Evolutionary conservation across 2,329 filamentous ascomycete genomes (phyloP).

Genomic region (Ophiognomonia clavigignenti-juglandacearum): DNA sequence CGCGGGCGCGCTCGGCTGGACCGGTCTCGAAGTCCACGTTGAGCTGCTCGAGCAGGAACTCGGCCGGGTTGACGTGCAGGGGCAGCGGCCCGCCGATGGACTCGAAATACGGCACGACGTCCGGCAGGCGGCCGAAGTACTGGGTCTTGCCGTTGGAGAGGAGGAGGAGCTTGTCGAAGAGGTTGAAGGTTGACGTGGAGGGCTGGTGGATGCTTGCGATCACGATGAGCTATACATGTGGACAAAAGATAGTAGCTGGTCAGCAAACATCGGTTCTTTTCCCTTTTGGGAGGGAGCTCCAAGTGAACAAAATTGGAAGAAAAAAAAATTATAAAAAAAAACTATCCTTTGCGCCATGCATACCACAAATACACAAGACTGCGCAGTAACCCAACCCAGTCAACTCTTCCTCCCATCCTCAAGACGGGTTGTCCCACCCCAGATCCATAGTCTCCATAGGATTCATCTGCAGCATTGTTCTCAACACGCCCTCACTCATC

Average conservation of each 20-base stretch:
- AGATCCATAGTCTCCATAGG: slow-evolving; percentile 57
- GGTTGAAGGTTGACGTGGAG: slow-evolving; percentile 70
- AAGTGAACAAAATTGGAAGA: no score
- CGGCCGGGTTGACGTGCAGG: slow-evolving; percentile 70
- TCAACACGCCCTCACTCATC: slow-evolving; percentile 52
- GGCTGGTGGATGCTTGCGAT: slow-evolving; percentile 84
- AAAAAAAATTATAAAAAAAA: no score
- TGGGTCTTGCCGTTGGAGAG: slow-evolving; percentile 66
- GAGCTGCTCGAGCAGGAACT: slow-evolving; percentile 72
- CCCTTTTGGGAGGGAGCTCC: no score
- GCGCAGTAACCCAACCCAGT: neutral
- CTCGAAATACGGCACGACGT: slow-evolving; percentile 59
- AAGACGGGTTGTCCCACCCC: slow-evolving; percentile 36
- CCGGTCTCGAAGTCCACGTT: slow-evolving; percentile 74
- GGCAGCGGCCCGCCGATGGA: slow-evolving; percentile 59
- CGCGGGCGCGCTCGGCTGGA: slow-evolving; percentile 40
- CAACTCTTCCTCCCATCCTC: no score
- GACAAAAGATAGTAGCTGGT: no score
- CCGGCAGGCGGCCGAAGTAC: slow-evolving; percentile 61
- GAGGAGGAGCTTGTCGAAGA: slow-evolving; percentile 77
- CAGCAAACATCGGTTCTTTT: no score
- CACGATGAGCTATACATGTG: slow-evolving; percentile 57
- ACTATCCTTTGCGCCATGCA: neutral
- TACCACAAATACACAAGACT: neutral
- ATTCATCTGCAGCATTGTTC: slow-evolving; percentile 53